Percentiles rank a stretch among this genome's conserved stretches.
Conservation (phyloP, 352 stramenopile species). For the Phytophthora syringae region DNA sequence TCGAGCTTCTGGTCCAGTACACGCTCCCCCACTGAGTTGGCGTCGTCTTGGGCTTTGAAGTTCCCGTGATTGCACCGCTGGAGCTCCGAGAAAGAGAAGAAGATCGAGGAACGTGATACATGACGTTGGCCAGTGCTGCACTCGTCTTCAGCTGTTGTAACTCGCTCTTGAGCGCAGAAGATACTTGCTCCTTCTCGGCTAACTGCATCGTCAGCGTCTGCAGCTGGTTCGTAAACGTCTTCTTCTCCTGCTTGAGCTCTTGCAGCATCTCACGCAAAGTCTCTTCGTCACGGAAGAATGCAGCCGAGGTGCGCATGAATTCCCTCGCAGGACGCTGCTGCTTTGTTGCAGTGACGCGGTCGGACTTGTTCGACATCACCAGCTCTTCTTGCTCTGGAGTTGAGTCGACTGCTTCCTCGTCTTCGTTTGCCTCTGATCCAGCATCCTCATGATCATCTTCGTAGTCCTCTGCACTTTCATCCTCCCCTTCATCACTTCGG, state of each 20-base stretch:
- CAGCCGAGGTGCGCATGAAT: slow-evolving; percentile 27
- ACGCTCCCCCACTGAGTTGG: slow-evolving; percentile 52
- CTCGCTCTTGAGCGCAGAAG: slow-evolving; percentile 46
- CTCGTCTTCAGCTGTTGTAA: slow-evolving; percentile 61
- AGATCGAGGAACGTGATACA: slow-evolving; percentile 22
- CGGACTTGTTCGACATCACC: background rate
- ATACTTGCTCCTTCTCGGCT: slow-evolving; percentile 41
- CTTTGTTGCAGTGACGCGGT: background rate
- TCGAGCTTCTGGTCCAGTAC: slow-evolving; percentile 51
- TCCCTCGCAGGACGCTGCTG: slow-evolving; percentile 8
- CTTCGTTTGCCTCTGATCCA: slow-evolving; percentile 4
- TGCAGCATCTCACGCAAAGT: slow-evolving; percentile 48
- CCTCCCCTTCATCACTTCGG: background rate
- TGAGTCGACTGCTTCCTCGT: background rate
- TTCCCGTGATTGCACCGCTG: background rate
- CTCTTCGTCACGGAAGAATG: slow-evolving; percentile 70
- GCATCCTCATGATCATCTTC: slow-evolving; percentile 20
- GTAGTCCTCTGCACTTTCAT: slow-evolving; percentile 18
- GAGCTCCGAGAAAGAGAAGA: background rate
- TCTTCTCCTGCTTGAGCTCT: slow-evolving; percentile 48
- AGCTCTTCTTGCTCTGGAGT: background rate
- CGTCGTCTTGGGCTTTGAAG: slow-evolving; percentile 30
- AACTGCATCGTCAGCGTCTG: slow-evolving; percentile 43
- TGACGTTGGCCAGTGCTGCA: slow-evolving; percentile 48
- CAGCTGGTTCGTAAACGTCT: slow-evolving; percentile 38